phyloP scores from a whole-genome alignment of 2,329 filamentous ascomycete genomes.

The Monosporascus sp. region DNA sequence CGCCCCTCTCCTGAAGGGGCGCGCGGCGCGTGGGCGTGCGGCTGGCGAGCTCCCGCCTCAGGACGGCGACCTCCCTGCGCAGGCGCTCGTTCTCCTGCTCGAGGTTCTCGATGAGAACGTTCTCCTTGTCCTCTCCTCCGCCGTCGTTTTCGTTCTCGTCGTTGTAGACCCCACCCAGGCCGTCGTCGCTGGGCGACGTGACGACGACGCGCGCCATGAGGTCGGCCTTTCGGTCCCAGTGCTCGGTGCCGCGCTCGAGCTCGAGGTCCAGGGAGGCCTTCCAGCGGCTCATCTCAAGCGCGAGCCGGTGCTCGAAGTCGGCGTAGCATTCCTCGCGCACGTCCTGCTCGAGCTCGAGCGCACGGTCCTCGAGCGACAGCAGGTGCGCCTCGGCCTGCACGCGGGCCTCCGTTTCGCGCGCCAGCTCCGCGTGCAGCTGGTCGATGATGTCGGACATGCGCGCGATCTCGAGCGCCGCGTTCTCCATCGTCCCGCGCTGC shows the following conservation, averaged over 20 bases:
- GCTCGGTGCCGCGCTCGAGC: conserved; percentile 72
- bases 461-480: conserved; percentile 73
- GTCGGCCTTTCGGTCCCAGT: conserved; percentile 84
- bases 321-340: conserved; percentile 83
- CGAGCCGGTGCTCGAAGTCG: conserved; percentile 77
- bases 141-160: conserved; percentile 33
- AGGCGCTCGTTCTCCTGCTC: conserved; percentile 68
- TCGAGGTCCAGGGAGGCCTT: conserved; percentile 73
- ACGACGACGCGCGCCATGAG: conserved; percentile 49
- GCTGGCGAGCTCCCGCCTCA: conserved; percentile 60
- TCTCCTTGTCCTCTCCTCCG: conserved; percentile 53
- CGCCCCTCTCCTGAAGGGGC: conserved; percentile 50
- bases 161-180: conserved; percentile 26
- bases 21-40: conserved; percentile 58
- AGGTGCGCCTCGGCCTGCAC: conserved; percentile 69
- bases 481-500: conserved; percentile 70
- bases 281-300: conserved; percentile 74
- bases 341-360: conserved; percentile 68
- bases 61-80: conserved; percentile 55
- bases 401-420: conserved; percentile 65
- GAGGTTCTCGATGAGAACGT: conserved; percentile 56
- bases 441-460: conserved; percentile 76
- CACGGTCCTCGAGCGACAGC: conserved; percentile 60
- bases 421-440: conserved; percentile 62
- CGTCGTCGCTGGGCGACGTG: conserved; percentile 34